Evolutionary conservation across 2,329 filamentous ascomycete species (phyloP).

Genomic region (Dactylella cylindrospora): DNA sequence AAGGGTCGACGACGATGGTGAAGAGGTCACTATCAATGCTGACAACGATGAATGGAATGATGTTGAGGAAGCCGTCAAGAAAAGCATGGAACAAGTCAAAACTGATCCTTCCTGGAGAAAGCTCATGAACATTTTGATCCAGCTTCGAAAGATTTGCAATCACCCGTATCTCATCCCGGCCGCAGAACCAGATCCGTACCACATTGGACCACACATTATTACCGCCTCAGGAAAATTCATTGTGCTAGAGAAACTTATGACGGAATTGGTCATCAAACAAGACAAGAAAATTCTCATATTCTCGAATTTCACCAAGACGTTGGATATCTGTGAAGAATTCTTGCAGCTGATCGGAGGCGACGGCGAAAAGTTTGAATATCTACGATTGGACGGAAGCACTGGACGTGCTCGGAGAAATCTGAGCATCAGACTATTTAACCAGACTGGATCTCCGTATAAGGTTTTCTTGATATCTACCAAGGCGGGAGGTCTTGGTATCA

Average conservation of each 20-base stretch:
- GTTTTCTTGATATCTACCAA: constrained; percentile 61
- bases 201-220: constrained; percentile 56
- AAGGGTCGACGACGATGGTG: constrained; percentile 51
- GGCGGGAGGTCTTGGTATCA: constrained; percentile 61
- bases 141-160: constrained; percentile 59
- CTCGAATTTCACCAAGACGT: constrained; percentile 58
- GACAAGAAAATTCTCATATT: constrained; percentile 62
- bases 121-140: constrained; percentile 61
- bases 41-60: constrained; percentile 56
- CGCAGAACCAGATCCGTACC: constrained; percentile 55
- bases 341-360: constrained; percentile 55
- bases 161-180: constrained; percentile 59
- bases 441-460: constrained; percentile 54
- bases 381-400: constrained; percentile 59
- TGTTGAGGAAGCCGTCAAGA: constrained; percentile 54
- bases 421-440: constrained; percentile 59
- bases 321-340: constrained; percentile 60
- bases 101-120: constrained; percentile 55
- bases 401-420: constrained; percentile 58
- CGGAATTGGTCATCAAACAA: constrained; percentile 57
- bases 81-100: constrained; percentile 52
- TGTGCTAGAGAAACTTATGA: constrained; percentile 58
- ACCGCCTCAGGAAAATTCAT: constrained; percentile 61
- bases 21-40: constrained; percentile 49
- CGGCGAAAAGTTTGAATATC: constrained; percentile 54